phyloP scores from a whole-genome alignment of 179 eudicot genomes.

The Sideroxylon spinosum region DNA sequence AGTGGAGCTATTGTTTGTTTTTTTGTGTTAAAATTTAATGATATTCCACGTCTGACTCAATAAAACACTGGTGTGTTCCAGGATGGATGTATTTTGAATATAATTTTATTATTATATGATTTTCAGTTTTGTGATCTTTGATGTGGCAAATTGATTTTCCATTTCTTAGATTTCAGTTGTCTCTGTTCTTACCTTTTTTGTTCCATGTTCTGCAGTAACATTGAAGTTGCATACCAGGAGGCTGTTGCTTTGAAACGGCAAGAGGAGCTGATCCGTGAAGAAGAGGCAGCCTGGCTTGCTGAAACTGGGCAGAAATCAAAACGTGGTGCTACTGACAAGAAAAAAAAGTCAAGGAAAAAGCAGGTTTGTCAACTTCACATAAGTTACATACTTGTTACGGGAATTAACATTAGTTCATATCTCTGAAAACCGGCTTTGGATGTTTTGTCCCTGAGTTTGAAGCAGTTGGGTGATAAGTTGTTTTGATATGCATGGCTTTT shows the following conservation, averaged over 20 bases:
- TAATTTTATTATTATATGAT: background rate
- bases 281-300: slow-evolving; percentile 78
- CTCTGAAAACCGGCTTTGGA: background rate
- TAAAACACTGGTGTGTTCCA: background rate
- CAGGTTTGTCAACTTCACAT: slow-evolving; percentile 53
- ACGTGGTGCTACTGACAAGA: slow-evolving; percentile 66
- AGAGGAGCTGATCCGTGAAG: slow-evolving; percentile 98
- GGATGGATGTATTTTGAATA: background rate
- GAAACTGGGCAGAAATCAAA: slow-evolving; percentile 80
- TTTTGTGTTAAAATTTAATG: background rate
- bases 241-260: slow-evolving; percentile 90
- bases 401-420: background rate
- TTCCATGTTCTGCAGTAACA: slow-evolving; percentile 51
- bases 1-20: background rate
- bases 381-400: background rate
- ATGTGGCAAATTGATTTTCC: background rate
- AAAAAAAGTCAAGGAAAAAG: slow-evolving; percentile 82
- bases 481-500: background rate
- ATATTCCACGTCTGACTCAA: background rate
- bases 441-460: background rate
- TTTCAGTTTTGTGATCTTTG: background rate
- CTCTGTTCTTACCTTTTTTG: background rate
- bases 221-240: slow-evolving; percentile 92
- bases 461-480: background rate
- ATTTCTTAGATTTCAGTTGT: background rate